Base-by-base conservation (phyloP, 495 filamentous ascomycete genomes). In the Arthonia radiata region DNA sequence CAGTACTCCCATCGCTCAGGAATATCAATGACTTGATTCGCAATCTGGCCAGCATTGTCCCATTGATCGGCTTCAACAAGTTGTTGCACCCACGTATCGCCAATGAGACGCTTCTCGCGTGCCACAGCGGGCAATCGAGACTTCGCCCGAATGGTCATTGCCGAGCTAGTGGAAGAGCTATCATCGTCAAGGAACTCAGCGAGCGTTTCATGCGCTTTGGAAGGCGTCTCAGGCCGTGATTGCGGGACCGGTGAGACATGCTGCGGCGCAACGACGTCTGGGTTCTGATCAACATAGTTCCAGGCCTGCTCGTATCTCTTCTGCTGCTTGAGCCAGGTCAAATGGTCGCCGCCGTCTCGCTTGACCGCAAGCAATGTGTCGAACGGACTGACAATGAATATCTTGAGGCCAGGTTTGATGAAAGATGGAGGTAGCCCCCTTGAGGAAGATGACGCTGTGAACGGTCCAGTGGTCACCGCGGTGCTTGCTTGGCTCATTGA, bases 341-440 rank as follows among this genome's bases (percentile, higher is more conserved):
- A 48, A 36, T 86, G 80, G 42, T 97, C 86, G 0, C 64, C 47
- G 8, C 81, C 53, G 35, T 91, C 82, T 34, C 86, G 54, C 38
- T 79, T 79, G 0, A 83, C 72, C 0, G 79, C 74, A 29, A 91
- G 54, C 13, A 92, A 64, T 36, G 81, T 90, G 48, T 97, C 86
- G 37, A 86, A 97, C 1, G 89, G 89, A 38, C 81, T 93, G 27
- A 89, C 79, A 17, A 97, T 73, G 42, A 91, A 92, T 15, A 97
- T 77, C 37, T 93, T 94, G 34, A 81, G 61, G 0, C 86, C 82
- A 4, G 67, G 61, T 10, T 65, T 66, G 15, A 40, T 22, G 19
- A 22, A 22, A 22, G 6, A 22, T 4, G 41, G 24, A 15, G 28
- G 14, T 29, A 31, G 18, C 24, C 34, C 41, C n/a, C 23, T 27